phyloP scores from a whole-genome alignment of 2,329 filamentous ascomycete genomes.

The Microcyclospora pomicola region DNA sequence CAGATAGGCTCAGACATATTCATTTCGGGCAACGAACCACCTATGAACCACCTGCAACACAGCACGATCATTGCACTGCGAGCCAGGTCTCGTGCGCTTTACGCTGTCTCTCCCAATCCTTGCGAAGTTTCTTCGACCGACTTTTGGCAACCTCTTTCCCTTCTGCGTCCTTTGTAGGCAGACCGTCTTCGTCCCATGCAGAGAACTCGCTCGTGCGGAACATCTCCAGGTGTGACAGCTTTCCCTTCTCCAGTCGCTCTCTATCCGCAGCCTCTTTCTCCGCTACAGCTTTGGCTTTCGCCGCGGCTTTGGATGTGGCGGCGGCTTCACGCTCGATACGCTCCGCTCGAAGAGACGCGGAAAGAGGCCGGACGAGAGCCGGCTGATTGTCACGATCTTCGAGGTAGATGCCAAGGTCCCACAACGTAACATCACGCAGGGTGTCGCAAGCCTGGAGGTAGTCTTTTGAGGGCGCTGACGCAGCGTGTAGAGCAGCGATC shows the following conservation, averaged over 20 bases:
- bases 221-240: constrained; percentile 44
- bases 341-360: constrained; percentile 35
- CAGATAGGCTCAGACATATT: too few species aligned
- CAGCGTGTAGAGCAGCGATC: constrained; percentile 39
- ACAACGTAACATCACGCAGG: constrained; percentile 68
- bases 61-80: constrained; percentile 2
- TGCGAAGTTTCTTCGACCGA: constrained; percentile 66
- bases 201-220: constrained; percentile 45
- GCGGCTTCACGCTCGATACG: constrained; percentile 40
- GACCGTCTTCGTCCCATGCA: constrained; percentile 69
- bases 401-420: constrained; percentile 71
- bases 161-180: constrained; percentile 64
- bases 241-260: constrained; percentile 41
- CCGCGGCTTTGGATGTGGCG: constrained; percentile 33
- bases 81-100: constrained; percentile 59
- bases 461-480: constrained; percentile 43
- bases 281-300: constrained; percentile 37
- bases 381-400: constrained; percentile 61
- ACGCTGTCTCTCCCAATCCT: constrained; percentile 84
- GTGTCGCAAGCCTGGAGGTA: constrained; percentile 65
- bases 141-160: constrained; percentile 73
- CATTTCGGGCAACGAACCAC: too few species aligned
- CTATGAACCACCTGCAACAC: too few species aligned
- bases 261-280: constrained; percentile 36
- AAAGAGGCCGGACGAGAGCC: constrained; percentile 58